Evolutionary conservation across 179 eudicot genomes (phyloP).

Genomic region (Vitellaria paradoxa): DNA sequence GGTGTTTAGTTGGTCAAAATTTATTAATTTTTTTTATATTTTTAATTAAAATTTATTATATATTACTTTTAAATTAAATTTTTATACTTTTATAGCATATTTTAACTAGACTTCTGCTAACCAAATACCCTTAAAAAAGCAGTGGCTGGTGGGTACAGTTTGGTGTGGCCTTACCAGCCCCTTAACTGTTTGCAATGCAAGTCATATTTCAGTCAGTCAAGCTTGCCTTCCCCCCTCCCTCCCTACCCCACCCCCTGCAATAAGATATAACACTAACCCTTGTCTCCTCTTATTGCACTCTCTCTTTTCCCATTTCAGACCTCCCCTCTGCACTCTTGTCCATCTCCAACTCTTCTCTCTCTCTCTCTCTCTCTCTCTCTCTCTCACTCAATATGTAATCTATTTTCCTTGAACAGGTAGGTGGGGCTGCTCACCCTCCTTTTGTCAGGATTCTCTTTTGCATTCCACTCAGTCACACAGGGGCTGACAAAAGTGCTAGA

Average conservation of each 20-base stretch:
- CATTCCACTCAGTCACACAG: constrained; percentile 3
- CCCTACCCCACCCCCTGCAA: too few relatives aligned
- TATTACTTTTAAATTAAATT: too few relatives aligned
- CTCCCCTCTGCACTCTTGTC: neutral
- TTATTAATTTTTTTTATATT: too few relatives aligned
- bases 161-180: constrained; percentile 22
- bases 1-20: too few relatives aligned
- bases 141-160: constrained; percentile 16
- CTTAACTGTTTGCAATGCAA: constrained; percentile 15
- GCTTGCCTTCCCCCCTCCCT: neutral
- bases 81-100: too few relatives aligned
- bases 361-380: constrained; percentile 1
- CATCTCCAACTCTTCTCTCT: neutral
- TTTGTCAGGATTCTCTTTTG: constrained; percentile 30
- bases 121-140: too few relatives aligned
- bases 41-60: too few relatives aligned
- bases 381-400: neutral
- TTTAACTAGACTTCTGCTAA: too few relatives aligned
- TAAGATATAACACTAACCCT: too few relatives aligned
- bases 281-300: neutral
- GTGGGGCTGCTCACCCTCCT: constrained; percentile 63
- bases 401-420: constrained; percentile 25
- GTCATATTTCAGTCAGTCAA: neutral
- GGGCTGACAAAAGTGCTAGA: constrained; percentile 10
- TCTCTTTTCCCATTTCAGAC: neutral